Base-by-base conservation (phyloP, 2,329 filamentous ascomycete genomes). In the Penicillium sp. region DNA sequence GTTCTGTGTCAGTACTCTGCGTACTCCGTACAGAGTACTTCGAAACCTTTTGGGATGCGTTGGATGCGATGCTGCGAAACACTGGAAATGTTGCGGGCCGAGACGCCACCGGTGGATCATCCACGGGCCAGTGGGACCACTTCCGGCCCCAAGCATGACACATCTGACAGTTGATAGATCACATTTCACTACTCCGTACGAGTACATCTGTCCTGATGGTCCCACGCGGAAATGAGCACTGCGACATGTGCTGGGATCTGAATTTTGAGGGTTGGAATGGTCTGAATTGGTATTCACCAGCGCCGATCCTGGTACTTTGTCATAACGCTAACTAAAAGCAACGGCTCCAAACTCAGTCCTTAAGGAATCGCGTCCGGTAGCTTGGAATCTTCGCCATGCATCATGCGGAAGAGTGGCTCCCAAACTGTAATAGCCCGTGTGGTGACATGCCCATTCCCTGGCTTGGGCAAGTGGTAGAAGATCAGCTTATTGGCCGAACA, bases 341-440 rank as follows among this genome's bases (percentile, higher is more conserved):
- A 18, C 22, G 24, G 42, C 34, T n/a, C 24, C 34, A 36, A 34
- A 34, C 31, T 34, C 31, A 34, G 9, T 47, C 13, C 32, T 62
- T 50, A 75, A 46, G 56, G 63, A 61, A 69, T 71, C 13, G 77
- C 72, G 54, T 74, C 73, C 5, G 73, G 67, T n/a, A 80, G 65
- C 0, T 62, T 67, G 8, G 75, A 79, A 11, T 61, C 56, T 55
- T 80, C 77, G 9, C 75, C 73, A 60, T 81, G 78, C 52, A 77
- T 66, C 58, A 72, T 71, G 52, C 73, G 71, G 59, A 80, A 80
- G 18, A 80, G 61, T 11, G 78, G 78, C 46, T 82, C 79, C 75
- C 78, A 81, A 1, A 81, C 77, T 0, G 76, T 77, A 2, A 74
- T 69, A 0, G 76, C 73, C n/a, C 77, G 68, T 59, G 71, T 70